Conservation (phyloP, 768 basidiomycete species). For the Tephrocybe sp. region DNA sequence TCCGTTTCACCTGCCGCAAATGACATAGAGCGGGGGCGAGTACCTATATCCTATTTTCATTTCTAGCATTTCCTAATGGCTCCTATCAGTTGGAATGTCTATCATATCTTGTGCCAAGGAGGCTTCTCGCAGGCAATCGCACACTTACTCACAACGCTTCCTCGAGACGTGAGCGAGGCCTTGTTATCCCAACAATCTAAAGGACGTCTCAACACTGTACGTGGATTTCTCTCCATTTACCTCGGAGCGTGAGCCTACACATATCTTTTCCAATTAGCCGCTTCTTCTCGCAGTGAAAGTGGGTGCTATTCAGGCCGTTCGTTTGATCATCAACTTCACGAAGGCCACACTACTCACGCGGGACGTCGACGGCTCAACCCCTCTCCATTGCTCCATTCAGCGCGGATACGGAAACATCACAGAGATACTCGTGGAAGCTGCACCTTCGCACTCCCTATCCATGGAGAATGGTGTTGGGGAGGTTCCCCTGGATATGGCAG, state of each 20-base stretch:
- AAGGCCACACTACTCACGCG: constrained; percentile 33
- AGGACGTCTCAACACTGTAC: constrained; percentile 43
- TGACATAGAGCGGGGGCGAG: constrained; percentile 43
- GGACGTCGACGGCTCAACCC: constrained; percentile 48
- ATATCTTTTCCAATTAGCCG: constrained; percentile 32
- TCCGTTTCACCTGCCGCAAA: constrained; percentile 41
- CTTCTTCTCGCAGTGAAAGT: constrained; percentile 49
- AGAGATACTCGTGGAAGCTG: constrained; percentile 32
- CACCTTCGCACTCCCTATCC: constrained; percentile 35
- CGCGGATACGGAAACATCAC: constrained; percentile 31
- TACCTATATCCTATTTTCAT: background rate
- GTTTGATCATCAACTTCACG: constrained; percentile 36
- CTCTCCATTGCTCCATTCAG: constrained; percentile 47
- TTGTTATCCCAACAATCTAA: constrained; percentile 47
- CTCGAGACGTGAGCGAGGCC: constrained; percentile 42
- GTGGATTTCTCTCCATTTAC: constrained; percentile 1
- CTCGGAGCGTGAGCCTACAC: background rate
- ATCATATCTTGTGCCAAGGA: constrained; percentile 40
- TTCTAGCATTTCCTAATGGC: too few species aligned
- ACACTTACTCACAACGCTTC: constrained; percentile 46
- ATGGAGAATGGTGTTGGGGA: constrained; percentile 52
- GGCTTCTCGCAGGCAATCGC: constrained; percentile 31
- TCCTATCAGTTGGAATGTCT: constrained; percentile 50
- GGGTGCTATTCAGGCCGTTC: constrained; percentile 25
- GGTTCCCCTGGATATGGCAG: constrained; percentile 36